Conservation (phyloP, 1,284 basidiomycete genomes). For the Anthracocystis setariae region DNA sequence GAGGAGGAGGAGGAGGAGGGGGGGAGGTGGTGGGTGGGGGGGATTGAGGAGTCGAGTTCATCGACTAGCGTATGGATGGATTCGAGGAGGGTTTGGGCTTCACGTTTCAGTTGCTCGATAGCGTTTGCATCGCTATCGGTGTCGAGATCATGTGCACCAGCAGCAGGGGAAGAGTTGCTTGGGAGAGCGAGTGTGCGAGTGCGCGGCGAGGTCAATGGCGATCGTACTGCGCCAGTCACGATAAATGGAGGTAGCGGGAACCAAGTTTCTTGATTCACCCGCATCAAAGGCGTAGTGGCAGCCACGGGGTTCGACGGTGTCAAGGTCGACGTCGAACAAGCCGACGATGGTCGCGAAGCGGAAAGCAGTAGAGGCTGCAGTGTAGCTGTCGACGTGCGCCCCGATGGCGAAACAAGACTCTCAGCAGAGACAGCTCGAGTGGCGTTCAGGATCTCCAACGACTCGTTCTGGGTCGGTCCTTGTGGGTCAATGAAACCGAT, state of each 20-base stretch:
- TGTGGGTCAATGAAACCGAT: conserved; percentile 8
- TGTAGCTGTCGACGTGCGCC: conserved; percentile 4
- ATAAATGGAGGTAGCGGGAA: conserved; percentile 29
- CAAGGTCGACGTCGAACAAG: conserved; percentile 21
- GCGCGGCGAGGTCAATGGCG: neutral
- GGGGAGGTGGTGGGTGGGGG: conserved; percentile 19
- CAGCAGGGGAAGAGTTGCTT: no score
- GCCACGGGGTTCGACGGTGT: conserved; percentile 6
- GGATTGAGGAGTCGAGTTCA: conserved; percentile 24
- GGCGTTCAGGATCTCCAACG: conserved; percentile 1
- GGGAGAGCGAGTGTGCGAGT: neutral
- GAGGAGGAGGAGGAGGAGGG: neutral
- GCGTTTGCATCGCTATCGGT: conserved; percentile 13
- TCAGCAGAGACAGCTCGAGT: neutral
- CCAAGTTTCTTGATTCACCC: conserved; percentile 16
- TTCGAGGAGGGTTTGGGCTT: conserved; percentile 18
- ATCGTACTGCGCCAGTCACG: neutral
- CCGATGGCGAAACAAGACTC: neutral
- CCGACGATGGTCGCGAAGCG: conserved; percentile 26
- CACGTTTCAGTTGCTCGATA: conserved; percentile 17
- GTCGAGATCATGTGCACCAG: conserved; percentile 5
- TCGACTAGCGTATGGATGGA: conserved; percentile 24
- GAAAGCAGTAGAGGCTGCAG: conserved; percentile 26
- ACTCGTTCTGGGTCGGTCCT: neutral
- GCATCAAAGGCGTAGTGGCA: conserved; percentile 7